Conservation (phyloP, 1,284 basidiomycete species). For the Chiua sp. region DNA sequence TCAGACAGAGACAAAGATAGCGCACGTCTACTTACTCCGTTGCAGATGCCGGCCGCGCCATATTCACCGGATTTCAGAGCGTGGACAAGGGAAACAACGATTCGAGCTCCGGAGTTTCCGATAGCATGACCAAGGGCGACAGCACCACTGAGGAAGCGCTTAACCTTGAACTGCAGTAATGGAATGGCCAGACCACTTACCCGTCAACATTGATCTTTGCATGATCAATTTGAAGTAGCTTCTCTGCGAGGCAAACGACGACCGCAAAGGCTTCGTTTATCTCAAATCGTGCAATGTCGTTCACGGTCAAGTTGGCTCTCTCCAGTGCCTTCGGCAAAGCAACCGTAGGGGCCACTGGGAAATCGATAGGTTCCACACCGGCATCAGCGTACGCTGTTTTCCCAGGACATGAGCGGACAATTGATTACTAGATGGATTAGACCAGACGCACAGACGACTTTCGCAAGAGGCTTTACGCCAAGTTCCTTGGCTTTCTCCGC, state of each 20-base stretch:
- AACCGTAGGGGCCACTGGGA: conserved; percentile 93
- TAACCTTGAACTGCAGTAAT: conserved; percentile 18
- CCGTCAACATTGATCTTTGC: conserved; percentile 94
- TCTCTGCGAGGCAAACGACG: conserved; percentile 91
- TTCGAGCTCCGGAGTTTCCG: conserved; percentile 94
- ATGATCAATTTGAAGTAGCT: conserved; percentile 83
- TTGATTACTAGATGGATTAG: conserved; percentile 1
- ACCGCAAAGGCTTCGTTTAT: conserved; percentile 99
- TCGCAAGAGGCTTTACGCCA: conserved; percentile 89
- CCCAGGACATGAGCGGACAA: conserved; percentile 19
- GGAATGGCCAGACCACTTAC: conserved; percentile 45
- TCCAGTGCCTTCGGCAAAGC: conserved; percentile 91
- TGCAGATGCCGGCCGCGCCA: conserved; percentile 98
- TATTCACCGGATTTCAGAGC: conserved; percentile 95
- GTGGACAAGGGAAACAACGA: conserved; percentile 94
- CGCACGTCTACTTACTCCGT: conserved; percentile 71
- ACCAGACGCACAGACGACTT: conserved; percentile 77
- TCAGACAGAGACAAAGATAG: conserved; percentile 17
- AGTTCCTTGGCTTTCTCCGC: conserved; percentile 90
- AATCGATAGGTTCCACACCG: conserved; percentile 96
- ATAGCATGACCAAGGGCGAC: conserved; percentile 96
- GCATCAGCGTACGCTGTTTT: conserved; percentile 92
- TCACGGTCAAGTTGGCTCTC: conserved; percentile 81
- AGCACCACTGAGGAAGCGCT: conserved; percentile 66
- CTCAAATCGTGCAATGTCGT: conserved; percentile 94